Percentiles rank a stretch among this genome's conserved stretches.
These are phyloP conservation scores for Obelidium mucronatum DNA, from an alignment of 192 early-diverging fungal genomes.

Conservation along the genomic window DNA sequence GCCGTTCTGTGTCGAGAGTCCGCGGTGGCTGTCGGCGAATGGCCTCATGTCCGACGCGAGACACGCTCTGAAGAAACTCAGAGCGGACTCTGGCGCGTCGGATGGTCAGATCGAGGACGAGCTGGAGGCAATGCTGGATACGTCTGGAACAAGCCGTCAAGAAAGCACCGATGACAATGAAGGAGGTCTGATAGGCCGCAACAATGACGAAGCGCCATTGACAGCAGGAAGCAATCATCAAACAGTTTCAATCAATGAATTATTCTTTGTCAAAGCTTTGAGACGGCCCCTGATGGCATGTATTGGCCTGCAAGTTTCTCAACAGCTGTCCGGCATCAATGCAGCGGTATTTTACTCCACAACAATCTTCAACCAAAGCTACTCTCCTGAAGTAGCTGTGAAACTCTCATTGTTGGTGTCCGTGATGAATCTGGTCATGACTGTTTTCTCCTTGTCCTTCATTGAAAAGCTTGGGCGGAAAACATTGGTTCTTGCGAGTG, in stretches of 20 bases:
- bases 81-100: slow-evolving; percentile 36
- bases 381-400: slow-evolving; percentile 54
- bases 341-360: slow-evolving; percentile 84
- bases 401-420: slow-evolving; percentile 68
- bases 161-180: background rate
- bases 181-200: slow-evolving; percentile 5
- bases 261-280: slow-evolving; percentile 65
- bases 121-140: slow-evolving; percentile 43
- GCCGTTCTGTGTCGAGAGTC: slow-evolving; percentile 81
- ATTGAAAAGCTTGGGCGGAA: slow-evolving; percentile 75
- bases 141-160: background rate
- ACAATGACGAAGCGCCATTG: background rate
- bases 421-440: slow-evolving; percentile 67
- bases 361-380: slow-evolving; percentile 75
- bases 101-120: slow-evolving; percentile 65
- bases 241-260: slow-evolving; percentile 52
- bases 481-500: slow-evolving; percentile 66
- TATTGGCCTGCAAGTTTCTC: slow-evolving; percentile 75
- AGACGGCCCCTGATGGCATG: slow-evolving; percentile 68
- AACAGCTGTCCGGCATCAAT: slow-evolving; percentile 93
- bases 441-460: slow-evolving; percentile 65
- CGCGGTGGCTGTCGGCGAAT: slow-evolving; percentile 67
- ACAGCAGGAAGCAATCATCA: background rate
- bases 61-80: slow-evolving; percentile 64
- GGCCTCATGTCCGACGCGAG: slow-evolving; percentile 67